phyloP scores from a whole-genome alignment of 2,329 filamentous ascomycete genomes.

The Diaporthe citrichinensis region DNA sequence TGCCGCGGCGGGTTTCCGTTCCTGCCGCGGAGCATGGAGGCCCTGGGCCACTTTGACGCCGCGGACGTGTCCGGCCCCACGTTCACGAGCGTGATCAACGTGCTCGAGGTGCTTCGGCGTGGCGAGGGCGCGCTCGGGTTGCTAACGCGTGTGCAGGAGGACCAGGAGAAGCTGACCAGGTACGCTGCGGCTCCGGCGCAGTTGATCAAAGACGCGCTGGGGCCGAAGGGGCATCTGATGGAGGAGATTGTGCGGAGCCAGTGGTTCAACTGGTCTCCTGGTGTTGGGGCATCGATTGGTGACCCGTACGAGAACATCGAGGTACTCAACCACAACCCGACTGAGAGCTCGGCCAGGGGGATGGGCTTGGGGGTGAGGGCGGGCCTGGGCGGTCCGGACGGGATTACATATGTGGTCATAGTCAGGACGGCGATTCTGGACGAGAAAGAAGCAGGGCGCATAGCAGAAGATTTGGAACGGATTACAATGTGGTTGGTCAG shows the following conservation, averaged over 20 bases:
- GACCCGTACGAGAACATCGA: conserved; percentile 18
- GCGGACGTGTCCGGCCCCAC: not conserved
- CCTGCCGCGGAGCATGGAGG: not conserved
- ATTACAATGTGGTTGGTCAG: not conserved
- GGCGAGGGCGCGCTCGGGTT: not conserved
- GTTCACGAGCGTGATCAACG: conserved; percentile 7
- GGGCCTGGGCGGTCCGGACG: not conserved
- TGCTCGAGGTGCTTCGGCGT: not conserved
- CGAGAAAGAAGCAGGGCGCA: not conserved
- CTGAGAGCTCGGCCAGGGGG: not conserved
- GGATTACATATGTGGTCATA: conserved; percentile 4
- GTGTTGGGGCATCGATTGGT: not conserved
- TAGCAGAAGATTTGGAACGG: not conserved
- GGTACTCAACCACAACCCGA: conserved; percentile 14
- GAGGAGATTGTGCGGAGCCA: conserved; percentile 3
- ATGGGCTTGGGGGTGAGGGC: conserved; percentile 6
- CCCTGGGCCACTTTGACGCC: not conserved
- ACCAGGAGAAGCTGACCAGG: not conserved
- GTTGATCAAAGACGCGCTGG: not conserved
- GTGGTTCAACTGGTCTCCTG: conserved; percentile 17
- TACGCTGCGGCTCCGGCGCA: conserved; percentile 5
- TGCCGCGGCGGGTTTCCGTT: conserved; percentile 9
- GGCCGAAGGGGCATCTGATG: not conserved
- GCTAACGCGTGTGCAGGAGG: not conserved
- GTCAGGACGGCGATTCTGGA: conserved; percentile 5